Base-by-base conservation (phyloP, 208 protist species). In the Wallacemonas sp. region DNA sequence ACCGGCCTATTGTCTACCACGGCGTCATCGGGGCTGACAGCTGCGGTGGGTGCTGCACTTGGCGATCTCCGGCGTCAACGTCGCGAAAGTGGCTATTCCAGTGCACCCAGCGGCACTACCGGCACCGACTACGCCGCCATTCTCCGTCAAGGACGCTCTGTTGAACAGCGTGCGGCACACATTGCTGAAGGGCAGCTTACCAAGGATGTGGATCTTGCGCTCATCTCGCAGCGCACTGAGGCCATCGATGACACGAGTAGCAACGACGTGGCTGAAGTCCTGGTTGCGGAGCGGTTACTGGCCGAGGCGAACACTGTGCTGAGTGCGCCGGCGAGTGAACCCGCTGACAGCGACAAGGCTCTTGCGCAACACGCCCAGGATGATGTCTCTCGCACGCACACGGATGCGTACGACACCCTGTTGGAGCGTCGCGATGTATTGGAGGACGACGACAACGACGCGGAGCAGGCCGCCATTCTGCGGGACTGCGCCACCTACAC, bases 1-100 rank as follows among this genome's bases (percentile, higher is more conserved):
- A 84, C 82, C 4, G 62, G 64, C 22, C 42, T 70, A 15, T 27
- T 88, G 6, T 79, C 47, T 14, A 72, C 62, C 9, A 30, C 54
- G 2, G 66, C 70, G 2, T 71, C 75, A 14, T 31, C 14, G 2
- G 31, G 60, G 3, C 60, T 82, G 1, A 68, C 49, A 47, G 61
- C 68, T 17, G 45, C 38, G 2, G 58, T 85, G 2, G 64, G 36
- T 14, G 24, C 31, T 24, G 67, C 76, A 46, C 53, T 73, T 28
- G 61, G 54, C 3, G 41, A 19, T 24, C n/a, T n/a, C n/a, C n/a
- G 66, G 34, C 39, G 38, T 9, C 11, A 64, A 19, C 34, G 28
- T 5, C 12, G 56, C 15, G 34, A 42, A 9, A 6, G 12, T 5
- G 15, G 5, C 49, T 36, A 17, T 24, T 36, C n/a, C 22, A 11